Conservation (phyloP, 345 rosid genomes). For the Crucihimalaya himalaica region DNA sequence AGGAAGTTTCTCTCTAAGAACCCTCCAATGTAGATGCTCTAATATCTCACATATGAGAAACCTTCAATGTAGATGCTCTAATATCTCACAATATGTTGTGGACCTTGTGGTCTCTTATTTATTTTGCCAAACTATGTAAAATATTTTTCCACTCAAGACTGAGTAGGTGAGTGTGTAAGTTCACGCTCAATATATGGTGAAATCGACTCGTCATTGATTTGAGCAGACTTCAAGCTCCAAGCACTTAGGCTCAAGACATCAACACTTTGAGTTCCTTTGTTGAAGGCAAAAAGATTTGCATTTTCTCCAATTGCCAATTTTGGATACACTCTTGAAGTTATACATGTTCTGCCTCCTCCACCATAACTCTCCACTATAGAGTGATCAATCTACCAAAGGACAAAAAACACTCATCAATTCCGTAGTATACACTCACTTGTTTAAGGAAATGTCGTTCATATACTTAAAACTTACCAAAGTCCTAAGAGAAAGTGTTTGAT, state of each 20-base stretch:
- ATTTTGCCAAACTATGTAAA: background rate
- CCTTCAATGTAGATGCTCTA: too few species aligned
- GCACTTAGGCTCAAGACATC: slow-evolving; percentile 40
- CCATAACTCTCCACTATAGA: slow-evolving; percentile 64
- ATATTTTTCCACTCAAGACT: slow-evolving; percentile 15
- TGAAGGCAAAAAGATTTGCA: slow-evolving; percentile 41
- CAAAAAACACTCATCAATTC: background rate
- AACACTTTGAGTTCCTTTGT: slow-evolving; percentile 45
- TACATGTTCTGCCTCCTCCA: slow-evolving; percentile 53
- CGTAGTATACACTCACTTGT: background rate
- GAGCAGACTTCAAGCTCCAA: slow-evolving; percentile 49
- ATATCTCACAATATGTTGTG: background rate
- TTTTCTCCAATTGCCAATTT: slow-evolving; percentile 43
- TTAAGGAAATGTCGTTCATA: background rate
- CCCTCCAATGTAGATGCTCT: too few species aligned
- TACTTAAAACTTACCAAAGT: slow-evolving; percentile 41
- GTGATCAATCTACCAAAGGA: slow-evolving; percentile 50
- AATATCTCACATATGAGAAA: too few species aligned
- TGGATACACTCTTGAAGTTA: slow-evolving; percentile 65
- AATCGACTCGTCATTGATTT: slow-evolving; percentile 21
- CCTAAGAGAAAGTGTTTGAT: slow-evolving; percentile 46
- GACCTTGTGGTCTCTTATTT: slow-evolving; percentile 1
- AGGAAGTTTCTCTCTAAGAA: too few species aligned
- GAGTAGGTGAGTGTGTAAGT: slow-evolving; percentile 14
- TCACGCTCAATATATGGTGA: slow-evolving; percentile 7